Evolutionary conservation across 768 basidiomycete genomes (phyloP).

Genomic region (Pisolithus sp.): DNA sequence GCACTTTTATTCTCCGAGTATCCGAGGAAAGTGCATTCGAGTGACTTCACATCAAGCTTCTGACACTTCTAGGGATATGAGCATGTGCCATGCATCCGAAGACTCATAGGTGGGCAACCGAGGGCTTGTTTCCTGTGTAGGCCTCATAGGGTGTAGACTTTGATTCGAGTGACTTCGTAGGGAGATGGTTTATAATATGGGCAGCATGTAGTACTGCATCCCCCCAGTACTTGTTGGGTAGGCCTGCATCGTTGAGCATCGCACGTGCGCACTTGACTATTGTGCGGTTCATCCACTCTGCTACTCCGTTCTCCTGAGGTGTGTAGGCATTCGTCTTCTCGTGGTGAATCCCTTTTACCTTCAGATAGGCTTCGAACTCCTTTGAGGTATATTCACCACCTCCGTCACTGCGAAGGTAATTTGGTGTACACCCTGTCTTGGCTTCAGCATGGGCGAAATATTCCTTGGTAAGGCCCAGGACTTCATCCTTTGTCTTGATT

Average conservation of each 20-base stretch:
- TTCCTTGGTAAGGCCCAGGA: constrained; percentile 3
- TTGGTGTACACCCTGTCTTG: constrained; percentile 9
- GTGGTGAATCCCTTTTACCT: constrained; percentile 9
- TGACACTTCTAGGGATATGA: constrained; percentile 17
- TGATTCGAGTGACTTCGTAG: not conserved
- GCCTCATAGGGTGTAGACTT: constrained; percentile 20
- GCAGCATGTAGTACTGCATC: not conserved
- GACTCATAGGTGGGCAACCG: constrained; percentile 12
- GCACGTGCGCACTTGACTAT: constrained; percentile 26
- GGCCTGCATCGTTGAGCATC: constrained; percentile 17
- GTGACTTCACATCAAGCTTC: not conserved
- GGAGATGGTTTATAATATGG: not conserved
- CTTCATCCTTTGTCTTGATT: constrained; percentile 10
- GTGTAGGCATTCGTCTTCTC: constrained; percentile 15
- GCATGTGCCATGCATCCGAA: constrained; percentile 23
- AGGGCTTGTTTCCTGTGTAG: constrained; percentile 14
- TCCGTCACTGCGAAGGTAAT: constrained; percentile 16
- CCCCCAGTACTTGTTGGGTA: constrained; percentile 3
- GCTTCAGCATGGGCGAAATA: constrained; percentile 9
- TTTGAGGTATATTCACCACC: constrained; percentile 16
- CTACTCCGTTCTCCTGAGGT: constrained; percentile 40
- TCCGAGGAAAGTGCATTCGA: not conserved
- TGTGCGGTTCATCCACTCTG: constrained; percentile 33
- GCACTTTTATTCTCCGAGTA: not conserved
- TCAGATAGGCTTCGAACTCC: constrained; percentile 4